Base-by-base conservation (phyloP, 306 rosid species). In the Corylus avellana region DNA sequence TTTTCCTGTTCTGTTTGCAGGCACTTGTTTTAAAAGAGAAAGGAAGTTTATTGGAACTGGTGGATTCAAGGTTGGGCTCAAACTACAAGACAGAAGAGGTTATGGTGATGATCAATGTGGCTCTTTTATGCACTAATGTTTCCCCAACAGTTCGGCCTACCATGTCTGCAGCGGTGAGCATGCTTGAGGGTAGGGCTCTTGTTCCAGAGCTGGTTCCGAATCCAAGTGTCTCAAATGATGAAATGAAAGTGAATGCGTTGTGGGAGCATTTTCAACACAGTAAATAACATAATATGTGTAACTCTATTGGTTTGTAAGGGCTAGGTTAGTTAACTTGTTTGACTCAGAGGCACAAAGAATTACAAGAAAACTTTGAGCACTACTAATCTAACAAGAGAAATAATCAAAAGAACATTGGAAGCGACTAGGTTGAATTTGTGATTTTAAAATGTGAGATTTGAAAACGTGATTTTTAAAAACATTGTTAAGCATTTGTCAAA, bases 141-240 rank as follows among this genome's bases (percentile, higher is more conserved):
- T 69, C 73, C 37, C 20, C 89, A 29, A 50, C 91, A 8, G 56
- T 13, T 11, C 80, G 91, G 79, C 86, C 91, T 35, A 5, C 72
- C 3, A 88, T 88, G 89, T 88, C 91, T 14, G 54, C 73, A 1
- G 91, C 79, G 53, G 87, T 88, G 75, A 78, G 89, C 79, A 81
- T 88, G 80, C 81, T 88, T n/a, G 89, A 85, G 74, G 89, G 91
- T 27, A 68, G 47, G 17, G 47, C 37, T 66, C 64, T 46, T 32
- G 62, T 83, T 39, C 56, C 80, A 35, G 88, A 87, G 27, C 4
- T 78, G 44, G 72, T 59, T 27, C 50, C 47, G 7, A 63, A 79
- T 71, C 49, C 71, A 4, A 58, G 37, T 32, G 44, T 74, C 8
- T 27, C 67, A 4, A 55, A 29, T 47, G 70, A 75, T 74, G 88